Percentiles rank a stretch among this genome's conserved stretches.
phyloP scores from a whole-genome alignment of 1,139 yeast species.

The Suzukiozyma palmioleophila region DNA sequence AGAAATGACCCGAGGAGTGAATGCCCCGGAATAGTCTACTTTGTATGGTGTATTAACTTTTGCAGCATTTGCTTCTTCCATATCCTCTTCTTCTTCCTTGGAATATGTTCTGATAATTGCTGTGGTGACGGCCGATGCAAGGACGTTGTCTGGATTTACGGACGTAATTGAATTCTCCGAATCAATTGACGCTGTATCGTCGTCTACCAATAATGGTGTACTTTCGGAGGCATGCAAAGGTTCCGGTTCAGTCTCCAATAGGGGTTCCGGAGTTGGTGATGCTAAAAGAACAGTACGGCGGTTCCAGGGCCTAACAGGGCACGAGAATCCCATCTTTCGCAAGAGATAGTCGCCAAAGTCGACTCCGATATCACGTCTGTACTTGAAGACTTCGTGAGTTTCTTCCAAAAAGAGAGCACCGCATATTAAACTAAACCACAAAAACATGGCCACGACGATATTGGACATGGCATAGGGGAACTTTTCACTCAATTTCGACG shows the following conservation, averaged over 20 bases:
- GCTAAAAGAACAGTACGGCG: background rate
- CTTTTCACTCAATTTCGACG: slow-evolving; percentile 24
- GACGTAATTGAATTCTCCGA: slow-evolving; percentile 9
- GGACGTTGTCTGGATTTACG: background rate
- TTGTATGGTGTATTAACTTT: background rate
- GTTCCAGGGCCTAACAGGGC: slow-evolving; percentile 34
- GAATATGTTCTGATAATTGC: slow-evolving; percentile 23
- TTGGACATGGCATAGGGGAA: slow-evolving; percentile 62
- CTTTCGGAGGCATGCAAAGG: slow-evolving; percentile 1
- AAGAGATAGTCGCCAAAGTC: slow-evolving; percentile 49
- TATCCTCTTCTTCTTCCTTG: slow-evolving; percentile 5
- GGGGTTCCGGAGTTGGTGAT: background rate
- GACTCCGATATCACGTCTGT: slow-evolving; percentile 46
- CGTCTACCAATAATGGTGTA: slow-evolving; percentile 7
- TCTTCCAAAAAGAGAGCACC: slow-evolving; percentile 57
- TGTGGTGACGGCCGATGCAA: slow-evolving; percentile 18
- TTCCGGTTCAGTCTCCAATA: too few species aligned
- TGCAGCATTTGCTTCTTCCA: slow-evolving; percentile 2
- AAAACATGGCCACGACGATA: slow-evolving; percentile 44
- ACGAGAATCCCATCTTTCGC: slow-evolving; percentile 25
- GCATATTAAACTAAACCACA: slow-evolving; percentile 32
- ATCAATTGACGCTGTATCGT: slow-evolving; percentile 8
- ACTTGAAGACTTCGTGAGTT: slow-evolving; percentile 43
- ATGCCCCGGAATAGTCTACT: slow-evolving; percentile 11
- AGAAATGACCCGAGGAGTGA: slow-evolving; percentile 21